phyloP scores from a whole-genome alignment of 2,329 filamentous ascomycete genomes.

The Rhynchosporium graminicola region DNA sequence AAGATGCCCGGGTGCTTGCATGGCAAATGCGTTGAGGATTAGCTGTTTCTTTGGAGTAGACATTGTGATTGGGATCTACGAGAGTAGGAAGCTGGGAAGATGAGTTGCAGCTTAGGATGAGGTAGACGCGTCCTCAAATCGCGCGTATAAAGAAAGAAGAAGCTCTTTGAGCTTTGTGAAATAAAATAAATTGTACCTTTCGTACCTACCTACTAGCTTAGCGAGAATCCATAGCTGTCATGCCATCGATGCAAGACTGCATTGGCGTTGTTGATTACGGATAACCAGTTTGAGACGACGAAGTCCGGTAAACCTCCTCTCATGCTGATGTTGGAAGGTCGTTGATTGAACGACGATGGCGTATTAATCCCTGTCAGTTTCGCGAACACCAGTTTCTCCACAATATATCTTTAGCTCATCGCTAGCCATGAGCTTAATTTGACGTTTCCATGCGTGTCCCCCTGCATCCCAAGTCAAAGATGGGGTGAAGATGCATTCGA shows the following conservation, averaged over 20 bases:
- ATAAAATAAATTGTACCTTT: neutral
- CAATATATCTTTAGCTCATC: neutral
- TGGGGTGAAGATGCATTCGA: constrained; percentile 7
- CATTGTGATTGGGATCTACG: constrained; percentile 16
- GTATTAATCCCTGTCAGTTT: constrained; percentile 11
- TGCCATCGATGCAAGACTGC: neutral
- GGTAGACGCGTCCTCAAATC: neutral
- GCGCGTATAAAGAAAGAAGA: neutral
- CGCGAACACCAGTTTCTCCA: constrained; percentile 8
- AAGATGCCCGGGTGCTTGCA: constrained; percentile 52
- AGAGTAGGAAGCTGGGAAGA: neutral
- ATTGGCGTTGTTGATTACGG: neutral
- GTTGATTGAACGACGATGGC: constrained; percentile 14
- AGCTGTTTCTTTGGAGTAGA: constrained; percentile 44
- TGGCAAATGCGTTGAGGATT: constrained; percentile 53
- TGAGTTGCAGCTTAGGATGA: neutral
- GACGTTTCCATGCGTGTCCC: constrained; percentile 1
- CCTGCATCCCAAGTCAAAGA: constrained; percentile 10
- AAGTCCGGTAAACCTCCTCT: no score
- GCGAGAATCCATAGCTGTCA: neutral
- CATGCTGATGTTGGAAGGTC: neutral
- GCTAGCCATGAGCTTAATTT: constrained; percentile 9
- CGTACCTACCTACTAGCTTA: neutral
- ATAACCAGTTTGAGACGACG: no score
- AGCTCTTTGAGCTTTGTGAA: neutral